Base-by-base conservation (phyloP, 2,329 filamentous ascomycete genomes). In the Cladosporium sp. region DNA sequence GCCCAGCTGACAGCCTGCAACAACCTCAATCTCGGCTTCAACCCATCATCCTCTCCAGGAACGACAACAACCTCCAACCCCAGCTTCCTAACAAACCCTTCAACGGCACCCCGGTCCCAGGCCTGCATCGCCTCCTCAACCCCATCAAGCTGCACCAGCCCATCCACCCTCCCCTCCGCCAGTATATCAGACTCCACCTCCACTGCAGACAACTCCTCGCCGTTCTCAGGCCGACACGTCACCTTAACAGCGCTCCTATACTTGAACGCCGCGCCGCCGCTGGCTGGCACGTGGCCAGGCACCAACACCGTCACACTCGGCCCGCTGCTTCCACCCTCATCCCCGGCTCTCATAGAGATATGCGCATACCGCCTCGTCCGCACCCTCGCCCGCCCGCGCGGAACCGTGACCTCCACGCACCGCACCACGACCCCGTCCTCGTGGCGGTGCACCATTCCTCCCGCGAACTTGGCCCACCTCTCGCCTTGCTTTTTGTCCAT, bases 11-110 rank as follows among this genome's bases (percentile, higher is more conserved):
- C 35, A 14, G 16, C 35, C 35, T 54, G 46, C 46, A 51, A 19
- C 34, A 54, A 18, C 22, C 48, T 49, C 28, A 54, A 42, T 2
- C 48, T 43, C 7, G 48, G 53, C n/a, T 5, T 18, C 14, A 54
- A n/a, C 6, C 22, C 34, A 13, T 37, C 43, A 10, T 42, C 18
- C 10, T 54, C 48, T 9, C 37, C 22, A 22, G n/a, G 13, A 7
- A 43, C 28, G 10, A 9, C 22, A 38, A 46, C 35, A 19, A 31
- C 7, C 37, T 43, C 13, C 31, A 53, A 10, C 5, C 14, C 18
- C 18, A 46, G 31, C 9, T 40, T 7, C 22, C 10, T 16, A 9
- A 54, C 46, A 46, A 41, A 46, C 4, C n/a, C 22, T 32, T 51
- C 32, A 1, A 50, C 28, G 13, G 19, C 42, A 16, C 46, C 35